Base-by-base conservation (phyloP, 1,284 basidiomycete genomes). In the Boletus sp. region DNA sequence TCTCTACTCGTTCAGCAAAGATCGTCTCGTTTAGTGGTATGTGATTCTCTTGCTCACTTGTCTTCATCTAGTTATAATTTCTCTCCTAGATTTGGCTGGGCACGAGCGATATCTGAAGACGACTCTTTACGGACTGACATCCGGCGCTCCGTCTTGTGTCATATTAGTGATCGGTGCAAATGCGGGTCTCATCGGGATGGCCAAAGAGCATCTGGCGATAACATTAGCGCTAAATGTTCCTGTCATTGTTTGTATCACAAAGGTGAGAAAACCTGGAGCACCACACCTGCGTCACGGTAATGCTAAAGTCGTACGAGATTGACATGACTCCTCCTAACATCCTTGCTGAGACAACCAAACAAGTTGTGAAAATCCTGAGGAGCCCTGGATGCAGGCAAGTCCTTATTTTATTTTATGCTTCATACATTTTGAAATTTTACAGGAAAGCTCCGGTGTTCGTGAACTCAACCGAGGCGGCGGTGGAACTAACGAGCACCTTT, bases 261-360 rank as follows among this genome's bases (percentile, higher is more conserved):
- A 98, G 81, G 92, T 91, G 58, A 57, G 70, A 39, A 18, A 13
- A 31, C 11, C 22, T 29, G n/a, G 24, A 20, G 16, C 29, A 55
- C 24, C 31, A 42, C 29, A 33, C 12, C 45, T 22, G n/a, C 35
- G 46, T 42, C 41, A 15, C 18, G 12, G 20, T 52, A 39, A 47
- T 51, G 42, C 50, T 69, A 24, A 67, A 41, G 22, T 56, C 41
- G 43, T 39, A 1, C 22, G n/a, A 64, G 92, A 92, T 96, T 68
- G 97, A 99, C 74, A 98, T 98, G 96, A 98, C 96, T 0, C 96
- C 96, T 1, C 82, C 89, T 16, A 93, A 97, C 63, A 89, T 97
- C 37, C 82, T 96, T 48, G 86, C 87, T 42, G 90, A 96, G 71
- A 98, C 96, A 0, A 80, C 94, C 57, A 93, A 92, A 70, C 96